These are phyloP conservation scores for Metschnikowia santaceciliae DNA, from an alignment of 805 yeast species.

Conservation along the genomic window DNA sequence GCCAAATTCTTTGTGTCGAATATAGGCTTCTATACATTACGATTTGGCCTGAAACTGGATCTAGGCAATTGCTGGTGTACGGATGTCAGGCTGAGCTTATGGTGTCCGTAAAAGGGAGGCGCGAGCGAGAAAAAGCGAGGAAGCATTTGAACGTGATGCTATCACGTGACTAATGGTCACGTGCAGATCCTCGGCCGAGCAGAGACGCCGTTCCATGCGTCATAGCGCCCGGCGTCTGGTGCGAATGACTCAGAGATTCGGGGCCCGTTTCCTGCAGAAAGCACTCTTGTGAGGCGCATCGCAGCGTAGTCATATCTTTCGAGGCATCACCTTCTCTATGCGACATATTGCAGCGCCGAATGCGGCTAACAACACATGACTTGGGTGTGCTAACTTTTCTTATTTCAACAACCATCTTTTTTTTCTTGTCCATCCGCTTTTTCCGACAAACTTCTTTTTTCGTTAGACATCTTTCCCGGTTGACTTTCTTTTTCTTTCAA, in stretches of 20 bases:
- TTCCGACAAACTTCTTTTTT: not conserved
- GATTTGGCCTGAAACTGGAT: too few species aligned
- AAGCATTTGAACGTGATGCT: not conserved
- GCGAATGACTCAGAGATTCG: conserved; percentile 2
- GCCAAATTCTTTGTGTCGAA: not conserved
- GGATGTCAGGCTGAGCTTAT: not conserved
- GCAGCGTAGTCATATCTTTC: not conserved
- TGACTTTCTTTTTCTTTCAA: not conserved
- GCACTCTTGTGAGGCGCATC: not conserved
- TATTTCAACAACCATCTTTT: not conserved
- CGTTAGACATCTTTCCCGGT: not conserved
- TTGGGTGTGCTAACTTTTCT: not conserved
- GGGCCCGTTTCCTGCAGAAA: not conserved
- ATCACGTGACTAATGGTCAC: not conserved
- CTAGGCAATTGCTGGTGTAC: not conserved
- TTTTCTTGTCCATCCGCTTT: not conserved
- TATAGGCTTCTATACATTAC: not conserved
- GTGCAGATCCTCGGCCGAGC: not conserved
- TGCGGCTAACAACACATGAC: conserved; percentile 1
- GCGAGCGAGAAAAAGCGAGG: not conserved
- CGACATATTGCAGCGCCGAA: not conserved
- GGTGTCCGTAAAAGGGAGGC: not conserved
- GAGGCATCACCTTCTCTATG: conserved; percentile 3
- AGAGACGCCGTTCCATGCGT: conserved; percentile 1
- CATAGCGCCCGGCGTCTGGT: conserved; percentile 1